Base-by-base conservation (phyloP, 352 stramenopile species). In the Aphanomyces invadans region DNA sequence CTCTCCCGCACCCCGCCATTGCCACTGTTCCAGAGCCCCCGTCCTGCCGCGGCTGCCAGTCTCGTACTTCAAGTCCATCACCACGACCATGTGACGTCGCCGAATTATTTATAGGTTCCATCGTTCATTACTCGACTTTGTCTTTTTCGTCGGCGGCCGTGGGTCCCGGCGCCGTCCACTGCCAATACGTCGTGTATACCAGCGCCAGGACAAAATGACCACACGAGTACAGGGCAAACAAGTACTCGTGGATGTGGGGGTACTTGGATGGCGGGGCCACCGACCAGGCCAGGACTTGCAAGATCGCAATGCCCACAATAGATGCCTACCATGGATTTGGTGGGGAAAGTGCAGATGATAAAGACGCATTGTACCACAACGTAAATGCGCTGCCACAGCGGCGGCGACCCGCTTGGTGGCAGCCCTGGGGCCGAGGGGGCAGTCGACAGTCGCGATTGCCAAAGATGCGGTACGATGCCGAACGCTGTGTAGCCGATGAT, bases 171-270 rank as follows among this genome's bases (percentile, higher is more conserved):
- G 64, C 62, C 29, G 77, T 92, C 83, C 83, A 92, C 39, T 95
- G 86, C 86, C 86, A 95, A 66, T 86, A 90, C 19, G 83, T 90
- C 54, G 85, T 81, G 73, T 92, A 95, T 0, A 38, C 71, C 10
- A 92, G 78, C n/a, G 80, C 62, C 23, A 90, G 60, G 31, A 88
- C 25, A 36, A 95, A 92, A 69, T 92, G 82, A 7, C 69, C 74
- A 64, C 86, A 95, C 26, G 86, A 89, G 65, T 89, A 92, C 19
- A 76, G 73, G 26, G 83, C 83, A 62, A 95, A 92, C 21, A 89
- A 60, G 68, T 92, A 95, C 72, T 95, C 83, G 68, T 92, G 84
- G 70, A 92, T 85, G 69, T 95, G 83, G 0, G 86, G 86, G 46
- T 90, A 91, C 48, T 74, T 78, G 23, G 64, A 39, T 1, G 86